phyloP scores from a whole-genome alignment of 2,329 filamentous ascomycete genomes.

The Macrophomina tecta region DNA sequence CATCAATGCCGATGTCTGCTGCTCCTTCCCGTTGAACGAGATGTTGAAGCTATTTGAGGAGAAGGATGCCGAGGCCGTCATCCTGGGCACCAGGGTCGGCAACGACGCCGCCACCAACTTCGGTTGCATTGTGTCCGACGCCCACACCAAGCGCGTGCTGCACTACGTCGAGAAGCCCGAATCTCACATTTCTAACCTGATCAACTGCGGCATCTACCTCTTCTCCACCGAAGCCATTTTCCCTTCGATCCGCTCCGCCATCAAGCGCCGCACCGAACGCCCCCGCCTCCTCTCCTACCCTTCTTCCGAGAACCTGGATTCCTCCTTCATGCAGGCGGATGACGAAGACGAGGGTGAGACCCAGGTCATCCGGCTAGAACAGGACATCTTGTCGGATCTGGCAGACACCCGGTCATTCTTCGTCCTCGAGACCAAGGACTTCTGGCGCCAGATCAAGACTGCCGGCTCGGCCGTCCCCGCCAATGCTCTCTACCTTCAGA shows the following conservation, averaged over 20 bases:
- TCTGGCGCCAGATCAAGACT: constrained; percentile 99
- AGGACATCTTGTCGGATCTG: constrained; percentile 94
- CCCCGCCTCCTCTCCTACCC: constrained; percentile 94
- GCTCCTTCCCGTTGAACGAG: constrained; percentile 92
- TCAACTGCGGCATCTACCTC: constrained; percentile 99
- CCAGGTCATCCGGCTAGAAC: constrained; percentile 91
- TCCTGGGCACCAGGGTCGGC: constrained; percentile 88
- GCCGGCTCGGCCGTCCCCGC: constrained; percentile 95
- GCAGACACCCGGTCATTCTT: constrained; percentile 98
- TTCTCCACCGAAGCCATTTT: constrained; percentile 96
- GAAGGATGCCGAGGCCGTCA: constrained; percentile 94
- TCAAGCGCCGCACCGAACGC: constrained; percentile 92
- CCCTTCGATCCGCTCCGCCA: constrained; percentile 90
- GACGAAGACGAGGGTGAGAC: constrained; percentile 79
- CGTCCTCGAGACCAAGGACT: constrained; percentile 98
- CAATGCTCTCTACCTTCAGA: constrained; percentile 94
- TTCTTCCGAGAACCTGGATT: constrained; percentile 89
- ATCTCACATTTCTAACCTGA: constrained; percentile 95
- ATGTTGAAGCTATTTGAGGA: constrained; percentile 96
- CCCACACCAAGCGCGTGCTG: constrained; percentile 90
- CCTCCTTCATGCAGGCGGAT: constrained; percentile 65
- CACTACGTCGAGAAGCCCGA: constrained; percentile 99
- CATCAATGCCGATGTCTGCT: constrained; percentile 97
- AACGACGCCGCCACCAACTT: constrained; percentile 95
- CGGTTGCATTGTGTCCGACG: constrained; percentile 94